Evolutionary conservation across 2,329 filamentous ascomycete species (phyloP).

Genomic region (Chalara sp.): DNA sequence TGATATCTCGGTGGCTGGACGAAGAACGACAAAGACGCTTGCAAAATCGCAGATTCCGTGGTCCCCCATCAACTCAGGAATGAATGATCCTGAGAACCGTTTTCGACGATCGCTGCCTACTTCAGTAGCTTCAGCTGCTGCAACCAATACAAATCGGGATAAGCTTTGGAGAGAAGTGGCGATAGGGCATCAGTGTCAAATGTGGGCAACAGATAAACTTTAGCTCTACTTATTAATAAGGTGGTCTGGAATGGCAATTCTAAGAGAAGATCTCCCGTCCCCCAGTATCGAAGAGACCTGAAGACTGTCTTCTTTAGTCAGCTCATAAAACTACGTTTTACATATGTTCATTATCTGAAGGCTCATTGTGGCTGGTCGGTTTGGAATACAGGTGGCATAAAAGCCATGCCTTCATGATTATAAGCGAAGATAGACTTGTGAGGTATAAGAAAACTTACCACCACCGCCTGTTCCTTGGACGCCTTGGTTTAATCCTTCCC

Average conservation of each 20-base stretch:
- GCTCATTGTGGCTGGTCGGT: conserved; percentile 15
- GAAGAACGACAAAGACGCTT: neutral
- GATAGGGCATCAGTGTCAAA: no score
- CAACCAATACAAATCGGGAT: neutral
- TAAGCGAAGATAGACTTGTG: conserved; percentile 3
- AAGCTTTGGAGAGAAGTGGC: neutral
- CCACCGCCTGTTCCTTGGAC: conserved; percentile 18
- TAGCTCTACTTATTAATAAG: no score
- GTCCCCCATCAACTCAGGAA: neutral
- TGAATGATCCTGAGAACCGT: no score
- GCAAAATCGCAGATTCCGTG: neutral
- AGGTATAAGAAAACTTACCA: conserved; percentile 14
- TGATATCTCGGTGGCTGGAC: neutral
- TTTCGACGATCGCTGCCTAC: no score
- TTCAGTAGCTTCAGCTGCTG: neutral
- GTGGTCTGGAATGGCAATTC: no score
- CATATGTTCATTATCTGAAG: neutral
- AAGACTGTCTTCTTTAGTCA: no score
- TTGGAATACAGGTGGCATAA: conserved; percentile 28
- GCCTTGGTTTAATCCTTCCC: conserved; percentile 14
- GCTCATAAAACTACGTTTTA: neutral
- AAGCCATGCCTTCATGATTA: conserved; percentile 25
- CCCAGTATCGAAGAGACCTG: neutral
- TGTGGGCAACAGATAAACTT: no score
- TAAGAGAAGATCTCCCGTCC: no score